These are phyloP conservation scores for Suillus discolor DNA, from an alignment of 768 basidiomycete genomes.

Conservation along the genomic window DNA sequence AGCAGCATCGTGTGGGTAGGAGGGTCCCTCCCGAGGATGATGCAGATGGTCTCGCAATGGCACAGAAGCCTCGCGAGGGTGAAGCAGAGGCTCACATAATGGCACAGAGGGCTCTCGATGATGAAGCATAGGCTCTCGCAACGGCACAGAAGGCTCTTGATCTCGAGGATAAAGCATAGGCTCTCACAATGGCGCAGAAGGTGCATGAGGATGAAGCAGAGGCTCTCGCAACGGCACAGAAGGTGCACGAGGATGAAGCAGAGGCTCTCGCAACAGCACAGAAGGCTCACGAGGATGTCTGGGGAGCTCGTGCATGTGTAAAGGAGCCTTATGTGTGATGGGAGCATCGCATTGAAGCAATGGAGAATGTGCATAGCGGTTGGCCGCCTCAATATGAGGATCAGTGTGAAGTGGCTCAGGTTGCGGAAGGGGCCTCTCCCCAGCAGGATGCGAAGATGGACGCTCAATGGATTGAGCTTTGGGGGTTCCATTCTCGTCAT, in stretches of 20 bases:
- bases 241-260: neutral
- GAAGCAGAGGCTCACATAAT: no score
- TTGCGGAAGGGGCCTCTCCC: neutral
- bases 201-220: neutral
- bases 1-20: neutral
- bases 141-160: neutral
- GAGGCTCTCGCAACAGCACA: neutral
- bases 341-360: neutral
- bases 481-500: neutral
- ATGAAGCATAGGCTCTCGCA: neutral
- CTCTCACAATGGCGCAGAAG: neutral
- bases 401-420: neutral
- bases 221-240: neutral
- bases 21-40: neutral
- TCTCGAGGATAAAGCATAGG: neutral
- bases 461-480: neutral
- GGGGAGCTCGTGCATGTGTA: neutral
- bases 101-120: neutral
- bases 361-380: neutral
- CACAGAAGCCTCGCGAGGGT: neutral
- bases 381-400: neutral
- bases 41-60: no score
- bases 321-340: neutral
- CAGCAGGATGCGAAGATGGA: neutral
- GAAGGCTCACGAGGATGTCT: neutral